Evolutionary conservation across 2,329 filamentous ascomycete species (phyloP).

Genomic region (Rhynchosporium agropyri): DNA sequence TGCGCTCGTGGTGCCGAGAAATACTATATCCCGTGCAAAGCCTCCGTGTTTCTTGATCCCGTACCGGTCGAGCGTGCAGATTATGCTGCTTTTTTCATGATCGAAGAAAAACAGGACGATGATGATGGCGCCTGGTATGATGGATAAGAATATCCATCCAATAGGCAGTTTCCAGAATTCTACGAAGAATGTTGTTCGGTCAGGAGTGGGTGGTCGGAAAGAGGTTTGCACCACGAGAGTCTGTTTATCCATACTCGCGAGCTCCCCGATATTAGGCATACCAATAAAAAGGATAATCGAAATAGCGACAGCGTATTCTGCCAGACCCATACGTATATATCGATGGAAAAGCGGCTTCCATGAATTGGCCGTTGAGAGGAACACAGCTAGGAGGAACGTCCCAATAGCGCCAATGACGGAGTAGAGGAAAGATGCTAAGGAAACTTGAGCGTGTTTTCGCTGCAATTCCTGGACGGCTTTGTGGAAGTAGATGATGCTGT

Average conservation of each 20-base stretch:
- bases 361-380: conserved; percentile 61
- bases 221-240: conserved; percentile 57
- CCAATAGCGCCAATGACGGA: conserved; percentile 65
- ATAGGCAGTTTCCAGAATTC: conserved; percentile 64
- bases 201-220: conserved; percentile 59
- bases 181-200: conserved; percentile 60
- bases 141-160: conserved; percentile 61
- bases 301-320: conserved; percentile 68
- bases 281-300: conserved; percentile 67
- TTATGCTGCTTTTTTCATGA: conserved; percentile 70
- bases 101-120: conserved; percentile 72
- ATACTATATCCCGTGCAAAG: conserved; percentile 65
- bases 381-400: conserved; percentile 63
- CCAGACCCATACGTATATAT: conserved; percentile 61
- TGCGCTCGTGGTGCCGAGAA: conserved; percentile 64
- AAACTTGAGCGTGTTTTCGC: conserved; percentile 57
- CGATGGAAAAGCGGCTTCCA: conserved; percentile 65
- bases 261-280: conserved; percentile 62
- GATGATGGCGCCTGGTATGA: conserved; percentile 65
- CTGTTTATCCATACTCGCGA: conserved; percentile 59
- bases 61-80: conserved; percentile 64
- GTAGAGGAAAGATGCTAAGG: conserved; percentile 66
- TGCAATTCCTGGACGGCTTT: conserved; percentile 67
- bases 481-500: conserved; percentile 70
- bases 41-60: conserved; percentile 63